Conservation (phyloP, 805 yeast genomes). For the Saturnispora diversa region DNA sequence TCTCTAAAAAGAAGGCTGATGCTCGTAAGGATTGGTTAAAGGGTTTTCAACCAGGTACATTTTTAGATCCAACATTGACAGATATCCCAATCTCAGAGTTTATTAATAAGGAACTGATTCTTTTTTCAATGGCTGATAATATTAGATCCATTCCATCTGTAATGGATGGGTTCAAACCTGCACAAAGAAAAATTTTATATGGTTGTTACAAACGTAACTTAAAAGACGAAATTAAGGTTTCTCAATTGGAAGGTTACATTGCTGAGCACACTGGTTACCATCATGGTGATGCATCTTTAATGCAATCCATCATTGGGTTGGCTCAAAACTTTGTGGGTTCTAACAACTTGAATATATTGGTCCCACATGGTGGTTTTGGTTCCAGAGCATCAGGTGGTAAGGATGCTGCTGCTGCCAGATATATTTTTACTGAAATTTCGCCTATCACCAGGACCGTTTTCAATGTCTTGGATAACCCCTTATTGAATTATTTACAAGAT, state of each 20-base stretch:
- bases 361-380: constrained; percentile 95
- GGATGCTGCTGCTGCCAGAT: constrained; percentile 97
- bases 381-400: constrained; percentile 95
- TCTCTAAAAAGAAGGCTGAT: constrained; percentile 91
- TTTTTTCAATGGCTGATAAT: constrained; percentile 95
- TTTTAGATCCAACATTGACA: constrained; percentile 65
- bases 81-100: constrained; percentile 88
- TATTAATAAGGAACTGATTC: constrained; percentile 87
- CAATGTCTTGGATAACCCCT: constrained; percentile 69
- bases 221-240: constrained; percentile 73
- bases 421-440: constrained; percentile 79
- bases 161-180: constrained; percentile 93
- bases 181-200: constrained; percentile 87
- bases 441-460: constrained; percentile 70
- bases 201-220: constrained; percentile 82
- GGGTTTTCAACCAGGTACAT: constrained; percentile 86
- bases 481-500: constrained; percentile 75
- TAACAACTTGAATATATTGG: constrained; percentile 73
- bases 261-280: constrained; percentile 88
- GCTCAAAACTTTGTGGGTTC: constrained; percentile 95
- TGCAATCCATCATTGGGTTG: constrained; percentile 83
- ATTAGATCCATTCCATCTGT: constrained; percentile 91
- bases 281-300: constrained; percentile 86
- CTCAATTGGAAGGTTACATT: constrained; percentile 83
- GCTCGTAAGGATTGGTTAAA: constrained; percentile 96